Percentiles rank a stretch among this genome's conserved stretches.
These are phyloP conservation scores for Stramenopiles sp. DNA, from an alignment of 352 stramenopile genomes.

Conservation along the genomic window DNA sequence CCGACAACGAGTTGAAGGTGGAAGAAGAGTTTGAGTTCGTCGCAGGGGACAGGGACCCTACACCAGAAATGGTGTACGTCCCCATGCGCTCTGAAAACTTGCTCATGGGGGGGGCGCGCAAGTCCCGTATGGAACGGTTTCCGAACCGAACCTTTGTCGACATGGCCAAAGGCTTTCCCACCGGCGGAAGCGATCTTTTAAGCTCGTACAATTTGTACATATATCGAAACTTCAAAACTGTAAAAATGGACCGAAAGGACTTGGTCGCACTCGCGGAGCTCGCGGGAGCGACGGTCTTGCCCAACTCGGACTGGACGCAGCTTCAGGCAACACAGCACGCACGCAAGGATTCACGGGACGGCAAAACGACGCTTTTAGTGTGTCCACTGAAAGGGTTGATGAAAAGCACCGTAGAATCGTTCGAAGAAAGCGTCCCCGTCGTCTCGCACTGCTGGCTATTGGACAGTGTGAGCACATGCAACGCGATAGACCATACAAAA, in stretches of 20 bases:
- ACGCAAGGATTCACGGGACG: background rate
- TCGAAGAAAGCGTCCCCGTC: background rate
- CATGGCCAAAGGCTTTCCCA: background rate
- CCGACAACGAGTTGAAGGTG: background rate
- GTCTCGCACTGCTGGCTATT: background rate
- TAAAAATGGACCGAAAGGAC: background rate
- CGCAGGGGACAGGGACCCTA: background rate
- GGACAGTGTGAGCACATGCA: conserved; percentile 7
- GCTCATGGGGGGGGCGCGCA: background rate
- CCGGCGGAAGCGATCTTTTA: background rate
- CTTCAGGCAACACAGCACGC: too few relatives aligned
- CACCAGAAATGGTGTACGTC: background rate
- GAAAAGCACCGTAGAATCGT: background rate
- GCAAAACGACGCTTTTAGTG: background rate
- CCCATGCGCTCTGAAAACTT: background rate
- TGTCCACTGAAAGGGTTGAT: background rate
- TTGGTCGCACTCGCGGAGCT: background rate
- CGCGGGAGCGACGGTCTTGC: background rate
- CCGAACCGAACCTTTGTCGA: background rate
- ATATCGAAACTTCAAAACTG: background rate
- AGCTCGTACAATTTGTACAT: background rate
- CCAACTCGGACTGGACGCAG: background rate
- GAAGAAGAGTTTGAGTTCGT: conserved; percentile 5
- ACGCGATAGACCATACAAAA: too few relatives aligned
- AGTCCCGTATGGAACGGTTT: conserved; percentile 1